Percentiles rank a stretch among this genome's conserved stretches.
phyloP scores from a whole-genome alignment of 2,329 filamentous ascomycete genomes.

The Ophiostoma quercus region DNA sequence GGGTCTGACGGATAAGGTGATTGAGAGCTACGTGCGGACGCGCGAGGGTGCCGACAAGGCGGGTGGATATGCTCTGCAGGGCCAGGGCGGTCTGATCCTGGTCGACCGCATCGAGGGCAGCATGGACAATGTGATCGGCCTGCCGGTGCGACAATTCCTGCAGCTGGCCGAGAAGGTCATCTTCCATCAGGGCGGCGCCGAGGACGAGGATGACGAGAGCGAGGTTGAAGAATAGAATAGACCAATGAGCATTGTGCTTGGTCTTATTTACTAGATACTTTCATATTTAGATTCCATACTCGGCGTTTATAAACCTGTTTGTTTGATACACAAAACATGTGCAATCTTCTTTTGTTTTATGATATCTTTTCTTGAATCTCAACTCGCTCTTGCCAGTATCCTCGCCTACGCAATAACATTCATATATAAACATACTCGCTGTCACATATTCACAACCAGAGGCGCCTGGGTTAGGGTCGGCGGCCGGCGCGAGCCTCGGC shows the following conservation, averaged over 20 bases:
- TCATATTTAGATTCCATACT: not conserved
- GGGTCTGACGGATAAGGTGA: slow-evolving; percentile 68
- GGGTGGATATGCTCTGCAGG: slow-evolving; percentile 91
- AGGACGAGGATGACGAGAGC: slow-evolving; percentile 29
- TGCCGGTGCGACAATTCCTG: slow-evolving; percentile 74
- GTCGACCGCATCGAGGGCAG: slow-evolving; percentile 85
- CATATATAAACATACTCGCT: not conserved
- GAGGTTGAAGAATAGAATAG: not conserved
- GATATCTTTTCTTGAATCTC: not conserved
- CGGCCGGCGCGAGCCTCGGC: slow-evolving; percentile 6
- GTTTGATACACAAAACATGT: not conserved
- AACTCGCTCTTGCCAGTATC: not conserved
- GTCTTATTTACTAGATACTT: not conserved
- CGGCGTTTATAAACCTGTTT: not conserved
- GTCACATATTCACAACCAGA: not conserved
- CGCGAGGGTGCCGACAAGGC: slow-evolving; percentile 94
- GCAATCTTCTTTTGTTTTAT: not conserved
- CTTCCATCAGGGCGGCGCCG: slow-evolving; percentile 57
- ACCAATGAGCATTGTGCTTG: not conserved
- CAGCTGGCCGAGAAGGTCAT: slow-evolving; percentile 85
- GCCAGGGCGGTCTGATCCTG: slow-evolving; percentile 75
- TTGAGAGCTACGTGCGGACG: slow-evolving; percentile 72
- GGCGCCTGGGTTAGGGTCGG: not conserved
- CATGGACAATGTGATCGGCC: slow-evolving; percentile 88
- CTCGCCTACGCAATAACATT: too few species aligned